Evolutionary conservation across 768 basidiomycete genomes (phyloP).

Genomic region (Pisolithus marmoratus): DNA sequence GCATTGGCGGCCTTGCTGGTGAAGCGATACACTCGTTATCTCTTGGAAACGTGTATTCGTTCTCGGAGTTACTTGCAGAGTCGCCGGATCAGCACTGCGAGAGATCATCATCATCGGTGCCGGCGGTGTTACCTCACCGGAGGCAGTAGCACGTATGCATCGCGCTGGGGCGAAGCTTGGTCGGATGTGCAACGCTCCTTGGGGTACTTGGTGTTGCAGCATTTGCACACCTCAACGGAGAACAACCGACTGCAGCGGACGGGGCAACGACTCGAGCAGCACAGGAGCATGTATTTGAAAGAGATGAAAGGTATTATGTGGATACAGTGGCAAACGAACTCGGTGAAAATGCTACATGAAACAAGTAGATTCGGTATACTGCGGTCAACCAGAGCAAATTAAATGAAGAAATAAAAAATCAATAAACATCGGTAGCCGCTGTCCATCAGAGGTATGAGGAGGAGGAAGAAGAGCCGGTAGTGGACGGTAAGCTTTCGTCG

Average conservation of each 20-base stretch:
- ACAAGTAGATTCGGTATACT: slow-evolving; percentile 8
- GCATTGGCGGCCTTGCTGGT: slow-evolving; percentile 70
- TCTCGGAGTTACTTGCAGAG: slow-evolving; percentile 45
- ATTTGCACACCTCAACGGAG: slow-evolving; percentile 38
- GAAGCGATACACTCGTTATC: slow-evolving; percentile 70
- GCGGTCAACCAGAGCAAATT: slow-evolving; percentile 1
- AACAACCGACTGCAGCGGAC: not conserved
- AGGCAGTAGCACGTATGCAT: slow-evolving; percentile 62
- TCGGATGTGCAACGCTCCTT: slow-evolving; percentile 57
- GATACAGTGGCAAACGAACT: not conserved
- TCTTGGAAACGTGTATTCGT: slow-evolving; percentile 70
- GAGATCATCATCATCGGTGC: slow-evolving; percentile 66
- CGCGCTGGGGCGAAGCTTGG: slow-evolving; percentile 65
- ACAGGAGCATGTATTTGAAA: not conserved
- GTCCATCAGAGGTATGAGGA: slow-evolving; percentile 16
- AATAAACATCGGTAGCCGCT: slow-evolving; percentile 1
- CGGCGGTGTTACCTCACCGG: slow-evolving; percentile 70
- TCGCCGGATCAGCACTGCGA: slow-evolving; percentile 36
- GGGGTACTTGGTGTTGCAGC: slow-evolving; percentile 51
- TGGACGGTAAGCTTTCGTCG: slow-evolving; percentile 7
- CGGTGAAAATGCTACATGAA: slow-evolving; percentile 18
- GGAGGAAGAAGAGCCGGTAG: not conserved
- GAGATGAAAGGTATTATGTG: not conserved
- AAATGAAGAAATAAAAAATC: slow-evolving; percentile 27
- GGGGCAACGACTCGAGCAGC: not conserved